These are phyloP conservation scores for Penicillium sp. DNA, from an alignment of 2,329 filamentous ascomycete genomes.

Conservation along the genomic window DNA sequence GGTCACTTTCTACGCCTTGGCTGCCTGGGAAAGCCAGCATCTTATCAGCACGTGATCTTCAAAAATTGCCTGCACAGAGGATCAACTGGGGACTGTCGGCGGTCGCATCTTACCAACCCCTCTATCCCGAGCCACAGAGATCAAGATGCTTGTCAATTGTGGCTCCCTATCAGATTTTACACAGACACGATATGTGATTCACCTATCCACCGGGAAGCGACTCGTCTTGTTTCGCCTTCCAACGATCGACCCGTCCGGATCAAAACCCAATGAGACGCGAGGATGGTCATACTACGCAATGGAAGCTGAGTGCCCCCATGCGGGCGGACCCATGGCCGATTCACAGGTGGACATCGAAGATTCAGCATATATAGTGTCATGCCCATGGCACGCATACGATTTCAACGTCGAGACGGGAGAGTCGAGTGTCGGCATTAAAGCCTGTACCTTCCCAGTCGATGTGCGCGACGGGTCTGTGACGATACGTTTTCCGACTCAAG, in stretches of 20 bases:
- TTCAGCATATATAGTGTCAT: constrained; percentile 50
- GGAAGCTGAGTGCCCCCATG: constrained; percentile 52
- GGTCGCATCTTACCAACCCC: not conserved
- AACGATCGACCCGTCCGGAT: constrained; percentile 37
- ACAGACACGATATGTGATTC: constrained; percentile 46
- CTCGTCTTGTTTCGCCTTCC: constrained; percentile 50
- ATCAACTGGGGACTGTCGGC: not conserved
- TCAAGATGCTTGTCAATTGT: constrained; percentile 29
- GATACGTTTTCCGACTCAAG: constrained; percentile 34
- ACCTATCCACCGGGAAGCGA: constrained; percentile 48
- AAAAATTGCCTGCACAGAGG: constrained; percentile 3
- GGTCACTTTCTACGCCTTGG: not conserved
- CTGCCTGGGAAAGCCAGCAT: not conserved
- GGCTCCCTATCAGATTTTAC: constrained; percentile 37
- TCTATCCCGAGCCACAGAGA: not conserved
- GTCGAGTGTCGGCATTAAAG: constrained; percentile 51
- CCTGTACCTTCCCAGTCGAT: constrained; percentile 49
- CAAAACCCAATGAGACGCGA: constrained; percentile 37
- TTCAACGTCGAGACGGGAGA: constrained; percentile 53
- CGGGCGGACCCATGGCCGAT: constrained; percentile 50
- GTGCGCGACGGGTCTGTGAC: constrained; percentile 38
- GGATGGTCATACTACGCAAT: constrained; percentile 52
- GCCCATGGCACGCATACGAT: constrained; percentile 54
- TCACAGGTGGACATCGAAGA: constrained; percentile 52
- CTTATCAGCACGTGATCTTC: constrained; percentile 12